Base-by-base conservation (phyloP, 495 filamentous ascomycete species). In the Aspergillus coremiiformis region DNA sequence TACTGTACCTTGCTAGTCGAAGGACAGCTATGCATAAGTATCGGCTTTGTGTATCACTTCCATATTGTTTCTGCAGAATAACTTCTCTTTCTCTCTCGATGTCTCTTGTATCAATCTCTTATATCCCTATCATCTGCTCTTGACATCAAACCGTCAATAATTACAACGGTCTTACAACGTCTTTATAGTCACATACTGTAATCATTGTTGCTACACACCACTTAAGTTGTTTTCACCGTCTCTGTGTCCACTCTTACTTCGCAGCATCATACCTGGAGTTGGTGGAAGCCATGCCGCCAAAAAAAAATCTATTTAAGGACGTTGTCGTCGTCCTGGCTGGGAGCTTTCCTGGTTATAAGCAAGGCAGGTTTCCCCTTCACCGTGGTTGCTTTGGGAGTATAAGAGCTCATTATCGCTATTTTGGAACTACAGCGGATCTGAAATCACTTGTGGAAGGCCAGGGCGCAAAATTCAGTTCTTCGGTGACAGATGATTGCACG, bases 321-420 rank as follows among this genome's bases (percentile, higher is more conserved):
- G 67, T 76, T 26, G 67, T 64, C 12, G 72, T 89, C 33, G 78
- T 75, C n/a, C 61, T 86, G 22, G 81, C 79, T 52, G 85, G 85
- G 19, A 74, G 75, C 0, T 81, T 87, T 45, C 72, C 76, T 0
- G 71, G 72, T 6, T 65, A 67, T 15, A 76, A 73, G 12, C 84
- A 87, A 56, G 66, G 77, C 78, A 57, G 50, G 56, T 21, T 23
- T 44, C 44, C 35, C n/a, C 44, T 37, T 32, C 22, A 37, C 15
- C 29, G 20, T 15, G 9, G 5, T 43, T 11, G 50, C 26, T 26
- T 27, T 24, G 1, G 45, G 41, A 30, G 54, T 8, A 54, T 55
- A 75, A 55, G 58, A 61, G 15, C 64, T 69, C 27, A 61, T 44
- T 14, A 32, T 5, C 12, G 10, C 32, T 24, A 23, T 48, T 29